Conservation (phyloP, 768 basidiomycete species). For the Lactifluus subvellereus region DNA sequence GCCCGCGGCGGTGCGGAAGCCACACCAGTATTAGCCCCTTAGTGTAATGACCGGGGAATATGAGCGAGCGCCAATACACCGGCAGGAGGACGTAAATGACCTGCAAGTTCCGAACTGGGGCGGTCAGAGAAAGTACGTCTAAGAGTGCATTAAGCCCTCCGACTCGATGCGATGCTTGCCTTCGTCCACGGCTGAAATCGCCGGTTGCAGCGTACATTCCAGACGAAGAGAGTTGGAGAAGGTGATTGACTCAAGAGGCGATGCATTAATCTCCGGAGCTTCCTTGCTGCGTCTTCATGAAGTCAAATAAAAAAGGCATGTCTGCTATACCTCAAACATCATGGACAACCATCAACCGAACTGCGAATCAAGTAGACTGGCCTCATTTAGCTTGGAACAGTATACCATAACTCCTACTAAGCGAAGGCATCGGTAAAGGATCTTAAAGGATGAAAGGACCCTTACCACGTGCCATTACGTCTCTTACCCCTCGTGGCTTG, state of each 20-base stretch:
- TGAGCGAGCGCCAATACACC: background rate
- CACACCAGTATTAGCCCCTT: background rate
- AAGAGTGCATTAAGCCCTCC: background rate
- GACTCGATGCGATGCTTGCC: background rate
- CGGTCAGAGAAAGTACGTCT: background rate
- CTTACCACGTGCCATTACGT: background rate
- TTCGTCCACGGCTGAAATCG: background rate
- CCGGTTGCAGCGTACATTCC: slow-evolving; percentile 3
- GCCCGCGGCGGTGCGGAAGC: background rate
- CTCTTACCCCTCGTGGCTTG: background rate
- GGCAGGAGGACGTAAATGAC: background rate
- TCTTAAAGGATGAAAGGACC: background rate
- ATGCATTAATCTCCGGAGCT: background rate
- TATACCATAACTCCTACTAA: background rate
- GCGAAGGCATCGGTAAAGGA: background rate
- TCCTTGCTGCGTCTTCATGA: background rate
- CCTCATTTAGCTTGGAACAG: background rate
- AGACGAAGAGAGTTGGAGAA: background rate
- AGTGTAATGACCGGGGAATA: background rate
- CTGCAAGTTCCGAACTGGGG: background rate
- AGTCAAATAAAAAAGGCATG: background rate
- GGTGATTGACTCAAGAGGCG: background rate
- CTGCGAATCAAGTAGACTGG: background rate
- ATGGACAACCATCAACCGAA: background rate
- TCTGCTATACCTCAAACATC: background rate